Evolutionary conservation across 1,284 basidiomycete genomes (phyloP).

Genomic region (Kwoniella shivajii): DNA sequence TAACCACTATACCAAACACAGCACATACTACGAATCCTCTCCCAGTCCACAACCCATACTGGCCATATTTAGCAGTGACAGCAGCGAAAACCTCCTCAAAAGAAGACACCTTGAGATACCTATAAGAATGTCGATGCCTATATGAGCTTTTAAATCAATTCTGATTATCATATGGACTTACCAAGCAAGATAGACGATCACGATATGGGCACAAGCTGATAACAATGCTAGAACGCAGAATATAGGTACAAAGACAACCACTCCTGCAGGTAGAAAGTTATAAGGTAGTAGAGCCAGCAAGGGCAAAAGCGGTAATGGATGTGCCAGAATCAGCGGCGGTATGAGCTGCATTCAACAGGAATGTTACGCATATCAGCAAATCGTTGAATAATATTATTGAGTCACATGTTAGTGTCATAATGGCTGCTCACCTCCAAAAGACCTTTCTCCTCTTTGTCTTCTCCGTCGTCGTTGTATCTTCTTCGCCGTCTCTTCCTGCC

Average conservation of each 20-base stretch:
- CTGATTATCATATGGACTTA: conserved; percentile 13
- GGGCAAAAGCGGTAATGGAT: conserved; percentile 51
- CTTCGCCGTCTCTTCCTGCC: conserved; percentile 18
- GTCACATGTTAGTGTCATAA: neutral
- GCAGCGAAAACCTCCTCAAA: conserved; percentile 53
- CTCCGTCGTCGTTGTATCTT: conserved; percentile 21
- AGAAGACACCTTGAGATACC: conserved; percentile 52
- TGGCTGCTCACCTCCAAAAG: conserved; percentile 32
- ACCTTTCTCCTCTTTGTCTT: conserved; percentile 27
- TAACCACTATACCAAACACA: conserved; percentile 41
- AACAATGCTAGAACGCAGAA: conserved; percentile 44
- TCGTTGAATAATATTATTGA: neutral
- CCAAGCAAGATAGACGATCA: conserved; percentile 54
- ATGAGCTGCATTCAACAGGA: conserved; percentile 41
- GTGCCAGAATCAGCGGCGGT: conserved; percentile 48
- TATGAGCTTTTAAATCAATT: neutral
- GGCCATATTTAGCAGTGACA: conserved; percentile 40
- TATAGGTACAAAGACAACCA: conserved; percentile 51
- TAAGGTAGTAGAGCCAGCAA: conserved; percentile 47
- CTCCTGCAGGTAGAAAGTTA: conserved; percentile 53
- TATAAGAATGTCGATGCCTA: conserved; percentile 3
- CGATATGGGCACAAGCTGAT: conserved; percentile 52
- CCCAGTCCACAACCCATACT: conserved; percentile 43
- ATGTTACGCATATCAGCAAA: neutral
- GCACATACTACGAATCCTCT: conserved; percentile 40